Conservation (phyloP, 176 grass and related monocot genomes). For the Oryza glaberrima region DNA sequence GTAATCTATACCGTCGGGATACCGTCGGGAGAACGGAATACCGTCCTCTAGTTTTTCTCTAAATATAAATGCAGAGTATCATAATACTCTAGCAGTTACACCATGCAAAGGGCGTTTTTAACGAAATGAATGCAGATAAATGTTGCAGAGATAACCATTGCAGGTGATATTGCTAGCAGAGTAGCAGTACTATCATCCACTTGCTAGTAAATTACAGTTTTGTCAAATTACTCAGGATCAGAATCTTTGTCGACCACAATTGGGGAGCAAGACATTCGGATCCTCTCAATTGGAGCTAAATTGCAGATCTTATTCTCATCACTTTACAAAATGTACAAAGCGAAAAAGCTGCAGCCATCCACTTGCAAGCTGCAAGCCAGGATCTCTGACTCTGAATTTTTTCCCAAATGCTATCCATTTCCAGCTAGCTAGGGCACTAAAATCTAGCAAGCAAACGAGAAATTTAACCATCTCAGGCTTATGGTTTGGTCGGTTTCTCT, state of each 20-base stretch:
- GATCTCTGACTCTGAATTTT: not conserved
- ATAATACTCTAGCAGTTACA: slow-evolving; percentile 12
- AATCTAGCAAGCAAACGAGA: not conserved
- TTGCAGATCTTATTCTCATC: not conserved
- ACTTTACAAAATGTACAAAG: slow-evolving; percentile 47
- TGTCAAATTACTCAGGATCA: not conserved
- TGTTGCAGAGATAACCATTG: not conserved
- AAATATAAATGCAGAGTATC: not conserved
- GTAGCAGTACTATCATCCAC: not conserved
- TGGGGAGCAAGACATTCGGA: not conserved
- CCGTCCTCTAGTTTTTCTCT: no score
- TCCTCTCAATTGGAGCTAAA: not conserved
- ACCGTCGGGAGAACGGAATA: no score
- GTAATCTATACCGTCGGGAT: no score
- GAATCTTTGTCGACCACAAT: not conserved
- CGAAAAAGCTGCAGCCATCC: not conserved
- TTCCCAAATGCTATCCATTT: slow-evolving; percentile 2
- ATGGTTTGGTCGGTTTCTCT: not conserved
- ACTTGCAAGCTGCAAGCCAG: slow-evolving; percentile 21
- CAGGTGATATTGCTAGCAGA: not conserved
- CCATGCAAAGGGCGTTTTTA: slow-evolving; percentile 24
- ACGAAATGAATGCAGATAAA: not conserved
- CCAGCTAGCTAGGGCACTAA: slow-evolving; percentile 9
- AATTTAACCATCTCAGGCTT: slow-evolving; percentile 9
- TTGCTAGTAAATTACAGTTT: not conserved